Base-by-base conservation (phyloP, 768 basidiomycete genomes). In the Lyophyllum semitale region DNA sequence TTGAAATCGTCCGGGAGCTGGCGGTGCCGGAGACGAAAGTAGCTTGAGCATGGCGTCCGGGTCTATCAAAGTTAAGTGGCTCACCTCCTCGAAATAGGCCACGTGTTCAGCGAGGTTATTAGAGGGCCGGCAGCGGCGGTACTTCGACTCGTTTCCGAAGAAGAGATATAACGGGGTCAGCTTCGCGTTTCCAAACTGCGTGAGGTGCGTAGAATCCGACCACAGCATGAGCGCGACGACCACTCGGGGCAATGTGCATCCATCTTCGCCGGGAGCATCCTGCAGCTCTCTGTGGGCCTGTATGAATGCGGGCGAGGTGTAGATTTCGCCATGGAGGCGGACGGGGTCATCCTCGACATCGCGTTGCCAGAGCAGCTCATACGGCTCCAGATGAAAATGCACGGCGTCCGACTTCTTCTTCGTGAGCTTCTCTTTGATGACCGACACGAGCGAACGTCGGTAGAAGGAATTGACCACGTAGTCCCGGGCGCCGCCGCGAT, bases 81-180 rank as follows among this genome's bases (percentile, higher is more conserved):
- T 26, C 67, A 49, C 76, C 58, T 53, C 73, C 26, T 44, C 20
- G 22, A 56, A 27, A 41, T 56, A 74, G 5, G 68, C 72, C 1
- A 76, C 4, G 45, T 71, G 71, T 33, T 71, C 42, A 47, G 63
- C 22, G 58, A 54, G 20, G 48, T 56, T 8, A 40, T 57, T 13
- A 18, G 44, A 48, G 1, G 71, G 72, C 8, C 62, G 62, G 2
- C 53, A 51, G 0, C 65, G 59, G 0, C 53, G 49, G 50, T 74
- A 75, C 49, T 77, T 78, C 0, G 73, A 74, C 12, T 66, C 57
- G 45, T 67, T 68, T 0, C 73, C 73, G 51, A 74, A 68, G 18
- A 47, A 67, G 8, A 70, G 38, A 37, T 76, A 77, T 1, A 71
- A 22, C 0, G 73, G 75, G 73, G 71, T 77, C 1, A 67, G 55